Evolutionary conservation across 768 basidiomycete genomes (phyloP).

Genomic region (Roridomyces roridus): DNA sequence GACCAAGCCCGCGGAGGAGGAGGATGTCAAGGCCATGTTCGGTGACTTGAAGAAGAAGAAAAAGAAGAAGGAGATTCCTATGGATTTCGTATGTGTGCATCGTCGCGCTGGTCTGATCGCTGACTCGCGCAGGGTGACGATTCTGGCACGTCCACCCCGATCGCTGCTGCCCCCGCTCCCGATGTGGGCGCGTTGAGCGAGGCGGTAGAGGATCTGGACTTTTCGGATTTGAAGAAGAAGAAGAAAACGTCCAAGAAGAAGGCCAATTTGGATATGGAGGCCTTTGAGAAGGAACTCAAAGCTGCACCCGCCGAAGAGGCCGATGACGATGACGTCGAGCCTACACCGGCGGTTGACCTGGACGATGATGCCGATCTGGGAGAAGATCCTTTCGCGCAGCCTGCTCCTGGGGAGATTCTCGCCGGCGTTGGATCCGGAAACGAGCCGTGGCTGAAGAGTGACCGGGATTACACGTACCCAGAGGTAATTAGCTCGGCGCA

Average conservation of each 20-base stretch:
- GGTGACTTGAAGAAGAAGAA: constrained; percentile 92
- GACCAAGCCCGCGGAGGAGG: constrained; percentile 59
- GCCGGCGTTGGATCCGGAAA: constrained; percentile 74
- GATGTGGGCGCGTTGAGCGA: constrained; percentile 47
- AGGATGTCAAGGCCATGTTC: constrained; percentile 85
- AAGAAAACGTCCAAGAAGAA: constrained; percentile 91
- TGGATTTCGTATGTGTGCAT: constrained; percentile 68
- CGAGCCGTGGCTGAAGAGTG: constrained; percentile 90
- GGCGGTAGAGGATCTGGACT: constrained; percentile 85
- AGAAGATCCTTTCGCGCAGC: constrained; percentile 83
- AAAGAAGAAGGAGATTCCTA: constrained; percentile 90
- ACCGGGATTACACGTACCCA: constrained; percentile 95
- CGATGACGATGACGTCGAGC: constrained; percentile 59
- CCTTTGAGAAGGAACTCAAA: constrained; percentile 91
- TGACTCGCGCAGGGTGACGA: constrained; percentile 57
- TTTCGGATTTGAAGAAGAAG: constrained; percentile 97
- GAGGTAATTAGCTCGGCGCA: constrained; percentile 62
- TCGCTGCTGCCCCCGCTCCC: constrained; percentile 37
- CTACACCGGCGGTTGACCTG: constrained; percentile 67
- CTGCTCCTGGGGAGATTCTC: constrained; percentile 50
- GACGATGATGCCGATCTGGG: constrained; percentile 87
- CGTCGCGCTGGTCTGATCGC: constrained; percentile 3
- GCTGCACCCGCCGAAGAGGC: constrained; percentile 63
- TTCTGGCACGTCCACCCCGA: constrained; percentile 70
- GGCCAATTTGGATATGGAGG: constrained; percentile 86